These are phyloP conservation scores for Talaromyces sp. DNA, from an alignment of 2,329 filamentous ascomycete genomes.

Conservation along the genomic window DNA sequence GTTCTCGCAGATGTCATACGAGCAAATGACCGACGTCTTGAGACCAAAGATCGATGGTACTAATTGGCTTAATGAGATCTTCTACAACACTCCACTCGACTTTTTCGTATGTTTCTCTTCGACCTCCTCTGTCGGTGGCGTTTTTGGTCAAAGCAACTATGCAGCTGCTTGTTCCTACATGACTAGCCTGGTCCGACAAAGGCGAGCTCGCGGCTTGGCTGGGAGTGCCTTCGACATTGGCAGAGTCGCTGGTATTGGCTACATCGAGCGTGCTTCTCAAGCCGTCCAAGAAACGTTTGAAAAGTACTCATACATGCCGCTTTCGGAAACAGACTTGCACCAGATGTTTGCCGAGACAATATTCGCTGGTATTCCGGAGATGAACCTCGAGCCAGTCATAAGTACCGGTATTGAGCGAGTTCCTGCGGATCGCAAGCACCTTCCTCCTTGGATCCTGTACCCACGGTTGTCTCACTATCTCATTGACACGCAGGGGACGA, in stretches of 20 bases:
- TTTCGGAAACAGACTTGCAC: constrained; percentile 49
- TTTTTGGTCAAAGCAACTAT: constrained; percentile 1
- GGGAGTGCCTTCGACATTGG: constrained; percentile 23
- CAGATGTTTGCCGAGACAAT: constrained; percentile 51
- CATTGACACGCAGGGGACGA: too few relatives aligned
- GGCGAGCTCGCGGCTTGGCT: constrained; percentile 9
- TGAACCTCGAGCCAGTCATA: neutral
- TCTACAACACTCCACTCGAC: constrained; percentile 10
- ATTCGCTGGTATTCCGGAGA: constrained; percentile 32
- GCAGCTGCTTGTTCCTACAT: constrained; percentile 15
- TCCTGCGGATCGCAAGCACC: neutral
- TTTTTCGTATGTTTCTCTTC: constrained; percentile 7
- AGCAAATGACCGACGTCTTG: constrained; percentile 18
- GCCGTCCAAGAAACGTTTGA: neutral
- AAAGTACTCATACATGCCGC: constrained; percentile 7
- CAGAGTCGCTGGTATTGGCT: constrained; percentile 23
- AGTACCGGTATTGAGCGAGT: constrained; percentile 9
- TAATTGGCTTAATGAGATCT: constrained; percentile 22
- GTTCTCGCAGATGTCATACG: constrained; percentile 24
- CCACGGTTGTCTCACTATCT: constrained; percentile 28
- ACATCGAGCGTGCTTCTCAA: constrained; percentile 9
- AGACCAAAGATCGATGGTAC: neutral
- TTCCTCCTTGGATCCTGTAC: constrained; percentile 36
- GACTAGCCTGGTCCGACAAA: constrained; percentile 12
- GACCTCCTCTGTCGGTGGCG: neutral